Evolutionary conservation across 202 grass and related monocot species (phyloP).

Genomic region (Panicum virgatum): DNA sequence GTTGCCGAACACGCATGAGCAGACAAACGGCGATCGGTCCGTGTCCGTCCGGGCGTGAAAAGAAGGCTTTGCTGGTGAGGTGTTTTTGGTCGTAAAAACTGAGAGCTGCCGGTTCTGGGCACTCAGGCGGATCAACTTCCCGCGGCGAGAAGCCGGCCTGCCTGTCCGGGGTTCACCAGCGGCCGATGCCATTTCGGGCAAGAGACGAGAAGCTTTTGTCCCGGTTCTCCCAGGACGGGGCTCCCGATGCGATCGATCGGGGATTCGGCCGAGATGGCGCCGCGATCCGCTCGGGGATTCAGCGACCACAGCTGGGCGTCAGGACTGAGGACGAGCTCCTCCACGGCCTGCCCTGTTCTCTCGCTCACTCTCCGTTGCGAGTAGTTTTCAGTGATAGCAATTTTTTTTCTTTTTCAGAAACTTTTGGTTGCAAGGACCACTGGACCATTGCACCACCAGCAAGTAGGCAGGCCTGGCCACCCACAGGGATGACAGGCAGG

Average conservation of each 20-base stretch:
- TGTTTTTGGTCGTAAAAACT: neutral
- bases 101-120: constrained; percentile 11
- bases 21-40: neutral
- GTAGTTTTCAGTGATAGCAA: neutral
- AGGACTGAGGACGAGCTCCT: neutral
- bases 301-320: neutral
- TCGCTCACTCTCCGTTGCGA: neutral
- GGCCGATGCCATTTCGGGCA: constrained; percentile 34
- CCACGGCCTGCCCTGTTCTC: neutral
- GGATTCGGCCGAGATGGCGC: neutral
- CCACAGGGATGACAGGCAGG: neutral
- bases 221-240: neutral
- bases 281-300: neutral
- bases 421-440: neutral
- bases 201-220: neutral
- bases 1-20: neutral
- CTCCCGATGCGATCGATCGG: neutral
- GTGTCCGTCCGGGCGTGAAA: too few relatives aligned
- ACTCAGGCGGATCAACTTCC: neutral
- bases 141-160: neutral
- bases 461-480: neutral
- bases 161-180: neutral
- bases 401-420: neutral
- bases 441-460: neutral
- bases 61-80: neutral